Conservation (phyloP, 768 basidiomycete species). For the Suillus luteus region DNA sequence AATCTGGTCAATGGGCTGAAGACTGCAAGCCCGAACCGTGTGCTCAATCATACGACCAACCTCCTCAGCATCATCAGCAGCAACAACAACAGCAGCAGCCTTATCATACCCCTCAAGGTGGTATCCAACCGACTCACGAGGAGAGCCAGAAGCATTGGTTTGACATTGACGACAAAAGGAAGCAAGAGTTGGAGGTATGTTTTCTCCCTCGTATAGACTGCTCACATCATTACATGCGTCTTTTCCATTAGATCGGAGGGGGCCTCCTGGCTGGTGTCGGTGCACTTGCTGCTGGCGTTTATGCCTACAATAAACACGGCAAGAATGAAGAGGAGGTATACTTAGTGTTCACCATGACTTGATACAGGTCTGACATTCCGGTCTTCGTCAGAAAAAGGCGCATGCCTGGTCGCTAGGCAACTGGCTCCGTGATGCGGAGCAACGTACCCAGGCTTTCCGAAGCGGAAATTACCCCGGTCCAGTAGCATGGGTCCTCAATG, state of each 20-base stretch:
- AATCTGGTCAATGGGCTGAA: slow-evolving; percentile 20
- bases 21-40: slow-evolving; percentile 18
- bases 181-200: slow-evolving; percentile 58
- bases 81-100: slow-evolving; percentile 30
- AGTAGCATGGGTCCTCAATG: slow-evolving; percentile 61
- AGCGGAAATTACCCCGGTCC: slow-evolving; percentile 46
- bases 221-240: neutral
- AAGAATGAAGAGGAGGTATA: slow-evolving; percentile 58
- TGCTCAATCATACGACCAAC: slow-evolving; percentile 6
- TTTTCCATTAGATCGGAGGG: slow-evolving; percentile 55
- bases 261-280: slow-evolving; percentile 60
- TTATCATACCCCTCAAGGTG: slow-evolving; percentile 26
- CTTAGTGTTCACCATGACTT: neutral
- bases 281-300: slow-evolving; percentile 49
- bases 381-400: slow-evolving; percentile 45
- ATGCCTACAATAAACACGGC: slow-evolving; percentile 56
- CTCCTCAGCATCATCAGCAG: slow-evolving; percentile 28
- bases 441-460: slow-evolving; percentile 52
- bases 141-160: slow-evolving; percentile 59
- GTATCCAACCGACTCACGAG: slow-evolving; percentile 36
- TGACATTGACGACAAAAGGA: slow-evolving; percentile 53
- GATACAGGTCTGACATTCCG: neutral
- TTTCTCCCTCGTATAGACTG: neutral
- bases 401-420: slow-evolving; percentile 49
- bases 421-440: slow-evolving; percentile 60